Base-by-base conservation (phyloP, 2,329 filamentous ascomycete species). In the Aspergillus terreus region DNA sequence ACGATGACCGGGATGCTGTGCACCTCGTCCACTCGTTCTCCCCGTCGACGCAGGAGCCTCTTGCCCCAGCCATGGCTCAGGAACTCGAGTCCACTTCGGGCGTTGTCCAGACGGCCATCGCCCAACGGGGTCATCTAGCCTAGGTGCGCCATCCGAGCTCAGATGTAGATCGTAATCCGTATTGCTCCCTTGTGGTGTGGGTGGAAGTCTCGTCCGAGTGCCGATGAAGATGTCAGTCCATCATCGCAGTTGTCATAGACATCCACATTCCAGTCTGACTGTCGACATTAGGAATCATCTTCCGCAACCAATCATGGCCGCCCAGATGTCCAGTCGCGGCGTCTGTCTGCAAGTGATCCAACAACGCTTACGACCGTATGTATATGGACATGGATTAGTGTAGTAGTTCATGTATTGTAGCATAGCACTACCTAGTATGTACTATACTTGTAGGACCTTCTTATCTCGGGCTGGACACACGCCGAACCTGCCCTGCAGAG, bases 51-150 rank as follows among this genome's bases (percentile, higher is more conserved):
- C 49, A 47, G 44, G 27, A 51, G 43, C 36, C 32, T 44, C 40
- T 38, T 38, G 11, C 19, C 32, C 35, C 33, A 45, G 38, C 50
- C 50, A 46, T 51, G 50, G 50, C 35, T 52, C 44, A 50, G 50
- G 51, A 49, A 53, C 53, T 51, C 32, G 51, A 44, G 44, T 50
- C 56, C 50, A 49, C 46, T 38, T 52, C 23, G 47, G 47, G 36
- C 44, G 43, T 47, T 47, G 32, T 36, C 47, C 46, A 51, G 46
- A 33, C 36, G 21, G 21, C 35, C n/a, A 43, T 47, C 19, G 40
- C 45, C 41, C 41, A 27, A 33, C 30, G 40, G 15, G 36, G 35
- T 19, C 19, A 19, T 19, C 19, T 19, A 19, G 19, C 19, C 19
- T 19, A 19, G 19, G 19, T 19, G 19, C 19, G 38, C 23, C 12